Evolutionary conservation across 257 asterid genomes (phyloP), one percentile per base, ranked within the genome.

Genomic region (Schizonepeta tenuifolia): DNA sequence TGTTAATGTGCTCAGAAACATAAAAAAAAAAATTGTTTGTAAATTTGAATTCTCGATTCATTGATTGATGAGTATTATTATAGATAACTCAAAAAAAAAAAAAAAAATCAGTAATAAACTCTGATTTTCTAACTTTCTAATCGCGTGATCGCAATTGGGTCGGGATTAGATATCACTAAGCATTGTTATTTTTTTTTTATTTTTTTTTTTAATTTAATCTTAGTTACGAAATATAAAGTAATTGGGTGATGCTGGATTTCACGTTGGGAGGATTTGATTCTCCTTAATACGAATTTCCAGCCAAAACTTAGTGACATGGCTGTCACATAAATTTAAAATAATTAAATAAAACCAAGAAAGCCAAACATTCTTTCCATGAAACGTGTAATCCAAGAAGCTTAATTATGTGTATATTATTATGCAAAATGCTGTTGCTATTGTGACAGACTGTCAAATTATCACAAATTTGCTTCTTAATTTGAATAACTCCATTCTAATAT

Each of bases 241-340:
- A 24, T 41, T 70, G 58, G 60, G 22, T 50, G 62, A 51, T 33
- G 31, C 70, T 72, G 43, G 36, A 68, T 43, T 17, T 68, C 75
- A 71, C 72, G 78, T 60, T 65, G n/a, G 7, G 73, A 36, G 71
- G 83, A 79, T 75, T 66, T 79, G 71, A 75, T 79, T 69, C 83
- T 69, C 50, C 70, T 22, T 7, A 51, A 20, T 63, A 51, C 33
- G 51, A 21, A 36, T 67, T 76, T 70, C 76, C 76, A 76, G 72
- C 80, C 64, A 60, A 66, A 54, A 66, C 62, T 28, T 41, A 9
- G 72, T 28, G 38, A 41, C 46, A 61, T 76, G 76, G 65, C 49
- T 63, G 76, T 70, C 72, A 69, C 38, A 60, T 2, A 73, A 40
- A 38, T 57, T 31, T 41, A 36, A 55, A 6, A 14, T 38, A 36